phyloP scores from a whole-genome alignment of 805 yeast genomes.

The Cyberlindnera amylophila region DNA sequence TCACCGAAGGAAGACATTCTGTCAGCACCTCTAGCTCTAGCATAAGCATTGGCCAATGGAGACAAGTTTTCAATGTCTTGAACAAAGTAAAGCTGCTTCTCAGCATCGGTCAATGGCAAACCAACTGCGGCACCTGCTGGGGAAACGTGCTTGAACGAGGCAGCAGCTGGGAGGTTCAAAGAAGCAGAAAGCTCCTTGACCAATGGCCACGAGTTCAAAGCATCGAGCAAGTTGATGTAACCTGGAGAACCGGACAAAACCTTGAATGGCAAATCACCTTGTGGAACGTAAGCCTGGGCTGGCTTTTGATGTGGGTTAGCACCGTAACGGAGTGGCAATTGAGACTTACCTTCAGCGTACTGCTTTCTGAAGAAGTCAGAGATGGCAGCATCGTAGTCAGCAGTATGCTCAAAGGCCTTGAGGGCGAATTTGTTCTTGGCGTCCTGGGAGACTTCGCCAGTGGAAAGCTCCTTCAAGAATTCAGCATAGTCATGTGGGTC shows the following conservation, averaged over 20 bases:
- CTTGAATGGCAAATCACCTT: conserved; percentile 89
- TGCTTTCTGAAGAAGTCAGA: conserved; percentile 97
- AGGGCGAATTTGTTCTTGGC: conserved; percentile 83
- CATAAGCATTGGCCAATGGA: conserved; percentile 96
- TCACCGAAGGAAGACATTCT: conserved; percentile 99
- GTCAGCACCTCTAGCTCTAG: conserved; percentile 99
- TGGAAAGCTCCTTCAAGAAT: conserved; percentile 72
- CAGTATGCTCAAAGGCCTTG: conserved; percentile 98
- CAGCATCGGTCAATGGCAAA: conserved; percentile 82
- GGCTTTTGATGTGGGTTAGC: conserved; percentile 99
- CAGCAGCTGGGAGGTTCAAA: conserved; percentile 95
- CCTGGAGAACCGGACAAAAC: conserved; percentile 96
- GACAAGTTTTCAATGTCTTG: conserved; percentile 91
- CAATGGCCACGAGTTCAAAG: conserved; percentile 97
- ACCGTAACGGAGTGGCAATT: conserved; percentile 94
- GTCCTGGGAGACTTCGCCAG: conserved; percentile 66
- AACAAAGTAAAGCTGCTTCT: conserved; percentile 94
- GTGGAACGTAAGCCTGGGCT: conserved; percentile 89
- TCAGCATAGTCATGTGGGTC: conserved; percentile 92
- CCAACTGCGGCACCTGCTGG: conserved; percentile 99
- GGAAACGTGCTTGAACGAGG: conserved; percentile 97
- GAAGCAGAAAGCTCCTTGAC: conserved; percentile 95
- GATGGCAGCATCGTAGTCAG: conserved; percentile 93
- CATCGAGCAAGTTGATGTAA: conserved; percentile 93
- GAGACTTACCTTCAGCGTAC: conserved; percentile 85